Base-by-base conservation (phyloP, 2,329 filamentous ascomycete species). In the Apiospora kogelbergensis region DNA sequence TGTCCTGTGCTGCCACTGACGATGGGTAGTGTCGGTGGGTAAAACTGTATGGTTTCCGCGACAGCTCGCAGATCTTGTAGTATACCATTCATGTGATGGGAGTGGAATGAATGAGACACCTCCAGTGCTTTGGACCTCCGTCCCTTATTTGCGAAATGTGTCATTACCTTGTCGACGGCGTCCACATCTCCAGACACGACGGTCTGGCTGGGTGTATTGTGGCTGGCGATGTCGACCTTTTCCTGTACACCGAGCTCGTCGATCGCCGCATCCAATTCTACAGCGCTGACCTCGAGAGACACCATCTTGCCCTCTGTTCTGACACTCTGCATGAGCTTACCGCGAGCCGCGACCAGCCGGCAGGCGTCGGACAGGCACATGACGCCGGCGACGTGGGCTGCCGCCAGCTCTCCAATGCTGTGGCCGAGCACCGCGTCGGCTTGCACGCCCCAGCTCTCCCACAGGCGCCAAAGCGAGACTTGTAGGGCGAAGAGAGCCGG, bases 401-500 rank as follows among this genome's bases (percentile, higher is more conserved):
- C 77, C 6, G 71, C 71, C 3, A 77, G 67, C 69, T 79, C 74
- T 15, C 74, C 74, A 0, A 75, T 30, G 37, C 72, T 73, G 67
- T 75, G 74, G 6, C 74, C 74, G 15, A 78, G 65, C 0, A 78
- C 71, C 30, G 74, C 68, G 13, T 73, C 70, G 0, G 77, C 74
- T 20, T 22, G 30, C 10, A 79, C 68, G 20, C 75, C 74, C 68
- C 73, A 75, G 13, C 68, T 72, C 60, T 72, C 33, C 74, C 77
- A 78, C 3, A 77, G 65, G 11, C 72, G 67, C 67, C 71, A 76
- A 10, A 79, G 71, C 6, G 75, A 74, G 1, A 78, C 72, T 63
- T 79, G 72, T 5, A 79, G 67, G 1, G 75, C 70, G 44, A 78
- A 78, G 11, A 79, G 68, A 13, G 76, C 74, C 5, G 77, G 71